phyloP scores from a whole-genome alignment of 768 basidiomycete genomes.

The Tulasnella sp. region DNA sequence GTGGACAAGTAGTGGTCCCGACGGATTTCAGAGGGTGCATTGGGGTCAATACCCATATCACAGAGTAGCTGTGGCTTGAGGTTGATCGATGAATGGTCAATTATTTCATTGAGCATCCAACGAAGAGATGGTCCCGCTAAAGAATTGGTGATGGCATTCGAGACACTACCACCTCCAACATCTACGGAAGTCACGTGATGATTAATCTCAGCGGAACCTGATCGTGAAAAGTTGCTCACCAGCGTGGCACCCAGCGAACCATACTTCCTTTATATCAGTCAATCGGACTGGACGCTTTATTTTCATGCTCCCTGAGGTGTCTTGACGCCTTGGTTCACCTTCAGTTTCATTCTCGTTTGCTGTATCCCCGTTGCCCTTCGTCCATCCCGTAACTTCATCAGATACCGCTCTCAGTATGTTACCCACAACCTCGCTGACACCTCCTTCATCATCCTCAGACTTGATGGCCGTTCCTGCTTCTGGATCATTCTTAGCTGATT shows the following conservation, averaged over 20 bases:
- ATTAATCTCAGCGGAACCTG: not conserved
- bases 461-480: constrained; percentile 11
- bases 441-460: not conserved
- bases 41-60: no score
- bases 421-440: not conserved
- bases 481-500: constrained; percentile 23
- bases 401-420: not conserved
- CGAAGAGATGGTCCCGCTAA: constrained; percentile 17
- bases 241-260: constrained; percentile 21
- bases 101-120: constrained; percentile 20
- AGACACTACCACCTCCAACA: constrained; percentile 19
- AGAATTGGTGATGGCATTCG: constrained; percentile 12
- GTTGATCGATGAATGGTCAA: constrained; percentile 17
- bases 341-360: not conserved
- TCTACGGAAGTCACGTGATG: constrained; percentile 4
- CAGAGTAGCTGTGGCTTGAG: no score
- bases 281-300: not conserved
- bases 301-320: not conserved
- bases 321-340: not conserved
- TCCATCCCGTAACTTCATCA: not conserved
- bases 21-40: no score
- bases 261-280: constrained; percentile 19
- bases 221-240: constrained; percentile 9
- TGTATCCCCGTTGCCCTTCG: not conserved
- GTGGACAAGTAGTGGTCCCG: no score